Base-by-base conservation (phyloP, 768 basidiomycete genomes). In the Mycena pura region DNA sequence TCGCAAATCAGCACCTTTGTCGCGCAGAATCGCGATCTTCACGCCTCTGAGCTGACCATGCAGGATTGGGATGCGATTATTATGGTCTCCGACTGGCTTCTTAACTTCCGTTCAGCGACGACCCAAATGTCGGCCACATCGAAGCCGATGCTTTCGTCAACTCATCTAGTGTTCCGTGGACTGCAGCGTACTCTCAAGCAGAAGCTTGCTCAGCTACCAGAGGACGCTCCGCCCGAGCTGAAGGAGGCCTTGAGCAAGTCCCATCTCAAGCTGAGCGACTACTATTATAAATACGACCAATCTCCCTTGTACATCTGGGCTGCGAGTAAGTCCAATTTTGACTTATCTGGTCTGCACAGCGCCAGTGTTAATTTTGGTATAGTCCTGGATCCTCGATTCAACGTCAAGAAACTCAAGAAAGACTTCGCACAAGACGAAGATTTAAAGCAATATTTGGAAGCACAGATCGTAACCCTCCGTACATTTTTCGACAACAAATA, bases 101-200 rank as follows among this genome's bases (percentile, higher is more conserved):
- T 41, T 15, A 10, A 27, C 10, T 62, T 60, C 25, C 43, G 50
- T 10, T 21, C 43, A 8, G 67, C 65, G 1, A 68, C 65, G 9
- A 60, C 52, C 2, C 25, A 58, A 21, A 68, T 68, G 62, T 68
- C 65, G 4, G 47, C 61, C 15, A 70, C 68, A 3, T 58, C 52
- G 22, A 51, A 44, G 2, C 60, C 60, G 5, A 65, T 65, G 64
- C 48, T 65, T 2, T 65, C 64, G 1, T 31, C 48, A 0, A 65
- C 59, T 3, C 64, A 65, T 31, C 22, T 19, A 1, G 48, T 36
- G 1, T 62, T 65, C 24, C 47, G 52, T 7, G 54, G 54, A 9
- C 59, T 65, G 11, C 63, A 65, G 27, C 31, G 31, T 10, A 36
- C 45, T 0, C 24, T 63, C 5, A 53, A 58, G 21, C 24, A 63